Conservation (phyloP, 805 yeast species). For the Saccharomycopsis sp. region DNA sequence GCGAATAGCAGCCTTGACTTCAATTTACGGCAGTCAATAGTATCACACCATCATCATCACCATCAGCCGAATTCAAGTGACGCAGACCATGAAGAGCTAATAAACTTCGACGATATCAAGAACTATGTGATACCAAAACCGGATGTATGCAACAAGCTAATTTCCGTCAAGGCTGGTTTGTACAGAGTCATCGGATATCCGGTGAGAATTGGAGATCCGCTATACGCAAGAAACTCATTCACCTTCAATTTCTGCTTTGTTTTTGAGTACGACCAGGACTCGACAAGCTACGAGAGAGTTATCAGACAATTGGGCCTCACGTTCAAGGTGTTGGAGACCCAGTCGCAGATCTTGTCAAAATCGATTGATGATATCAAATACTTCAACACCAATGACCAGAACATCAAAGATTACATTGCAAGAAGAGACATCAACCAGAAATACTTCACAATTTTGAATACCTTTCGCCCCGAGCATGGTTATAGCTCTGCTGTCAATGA, state of each 20-base stretch:
- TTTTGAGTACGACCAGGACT: conserved; percentile 73
- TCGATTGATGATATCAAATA: conserved; percentile 25
- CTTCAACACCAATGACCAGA: not conserved
- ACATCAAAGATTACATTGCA: conserved; percentile 10
- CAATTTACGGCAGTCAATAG: conserved; percentile 13
- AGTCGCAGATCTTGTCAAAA: conserved; percentile 64
- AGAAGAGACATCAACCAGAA: conserved; percentile 10
- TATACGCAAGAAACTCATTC: conserved; percentile 86
- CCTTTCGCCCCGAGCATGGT: conserved; percentile 7
- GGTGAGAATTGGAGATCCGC: conserved; percentile 64
- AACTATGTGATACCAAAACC: conserved; percentile 94
- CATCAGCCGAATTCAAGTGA: conserved; percentile 23
- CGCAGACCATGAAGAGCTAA: not conserved
- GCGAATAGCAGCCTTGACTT: not conserved
- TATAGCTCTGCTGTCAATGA: not conserved
- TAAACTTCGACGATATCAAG: conserved; percentile 77
- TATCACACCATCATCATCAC: conserved; percentile 28
- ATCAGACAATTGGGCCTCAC: conserved; percentile 78
- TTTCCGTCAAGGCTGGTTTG: conserved; percentile 64
- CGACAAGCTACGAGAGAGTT: conserved; percentile 81
- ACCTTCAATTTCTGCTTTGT: conserved; percentile 91
- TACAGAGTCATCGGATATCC: conserved; percentile 84
- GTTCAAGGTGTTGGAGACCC: conserved; percentile 89
- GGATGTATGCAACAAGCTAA: conserved; percentile 73
- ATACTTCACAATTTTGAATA: conserved; percentile 12